These are phyloP conservation scores for Lotmaria passim DNA, from an alignment of 208 protist genomes.

Conservation along the genomic window DNA sequence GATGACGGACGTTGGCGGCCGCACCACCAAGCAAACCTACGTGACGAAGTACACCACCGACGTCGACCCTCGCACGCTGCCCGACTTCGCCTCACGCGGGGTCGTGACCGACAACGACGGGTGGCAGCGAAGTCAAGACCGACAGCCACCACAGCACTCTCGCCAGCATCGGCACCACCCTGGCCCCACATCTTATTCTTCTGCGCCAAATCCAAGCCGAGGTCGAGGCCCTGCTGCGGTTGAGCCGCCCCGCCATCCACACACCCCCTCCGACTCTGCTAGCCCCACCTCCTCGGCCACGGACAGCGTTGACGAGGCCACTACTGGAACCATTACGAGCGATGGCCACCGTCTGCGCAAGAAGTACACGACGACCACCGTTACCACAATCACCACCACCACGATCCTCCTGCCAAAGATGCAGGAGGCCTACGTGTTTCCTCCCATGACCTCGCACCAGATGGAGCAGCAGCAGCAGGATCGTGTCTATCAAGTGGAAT, in stretches of 20 bases:
- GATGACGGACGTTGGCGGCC: conserved; percentile 19
- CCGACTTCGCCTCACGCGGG: conserved; percentile 38
- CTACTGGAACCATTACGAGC: neutral
- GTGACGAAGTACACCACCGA: conserved; percentile 39
- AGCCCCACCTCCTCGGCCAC: conserved; percentile 2
- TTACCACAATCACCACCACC: conserved; percentile 75
- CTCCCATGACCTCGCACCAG: conserved; percentile 29
- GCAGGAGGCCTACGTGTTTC: conserved; percentile 42
- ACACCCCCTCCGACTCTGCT: conserved; percentile 17
- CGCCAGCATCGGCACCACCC: neutral
- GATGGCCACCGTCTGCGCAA: conserved; percentile 51
- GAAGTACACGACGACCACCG: conserved; percentile 74
- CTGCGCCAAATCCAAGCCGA: no score
- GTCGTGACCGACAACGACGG: conserved; percentile 15
- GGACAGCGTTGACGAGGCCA: neutral
- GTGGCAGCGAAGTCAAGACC: neutral
- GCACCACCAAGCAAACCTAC: conserved; percentile 48
- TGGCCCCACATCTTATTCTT: no score
- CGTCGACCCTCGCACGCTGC: conserved; percentile 47
- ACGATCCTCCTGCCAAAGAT: conserved; percentile 64
- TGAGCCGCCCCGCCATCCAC: conserved; percentile 20
- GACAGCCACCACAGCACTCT: neutral
- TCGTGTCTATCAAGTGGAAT: conserved; percentile 9
- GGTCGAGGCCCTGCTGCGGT: no score
- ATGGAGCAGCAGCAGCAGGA: conserved; percentile 18